A percentile compares a stretch with the other conserved stretches of the same genome.
Evolutionary conservation across 441 rosid genomes (phyloP).

Genomic region (Corymbia citriodora): DNA sequence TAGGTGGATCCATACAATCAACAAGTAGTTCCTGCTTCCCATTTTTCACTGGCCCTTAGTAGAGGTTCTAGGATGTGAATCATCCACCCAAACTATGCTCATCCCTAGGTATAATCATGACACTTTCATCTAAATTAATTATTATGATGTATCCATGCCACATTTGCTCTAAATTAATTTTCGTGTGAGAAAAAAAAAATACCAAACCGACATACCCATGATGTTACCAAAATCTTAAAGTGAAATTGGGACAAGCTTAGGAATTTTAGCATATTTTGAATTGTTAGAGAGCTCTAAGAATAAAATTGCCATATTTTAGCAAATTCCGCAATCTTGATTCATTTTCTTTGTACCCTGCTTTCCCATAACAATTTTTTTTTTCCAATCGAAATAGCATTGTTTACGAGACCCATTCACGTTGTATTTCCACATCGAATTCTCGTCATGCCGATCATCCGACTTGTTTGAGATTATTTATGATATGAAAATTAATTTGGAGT

Average conservation of each 20-base stretch:
- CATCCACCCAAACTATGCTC: too few species aligned
- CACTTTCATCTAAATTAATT: background rate
- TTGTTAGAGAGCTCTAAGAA: background rate
- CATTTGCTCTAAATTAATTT: background rate
- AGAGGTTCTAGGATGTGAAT: too few species aligned
- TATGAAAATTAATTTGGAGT: too few species aligned
- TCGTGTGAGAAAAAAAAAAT: too few species aligned
- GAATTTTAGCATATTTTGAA: background rate
- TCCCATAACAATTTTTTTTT: background rate
- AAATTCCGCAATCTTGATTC: background rate
- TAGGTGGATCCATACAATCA: too few species aligned
- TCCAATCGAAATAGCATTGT: background rate
- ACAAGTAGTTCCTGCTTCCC: too few species aligned
- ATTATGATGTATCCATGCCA: fast-evolving
- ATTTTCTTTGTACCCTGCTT: background rate
- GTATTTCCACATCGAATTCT: background rate
- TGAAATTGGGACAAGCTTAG: background rate
- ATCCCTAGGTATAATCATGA: background rate
- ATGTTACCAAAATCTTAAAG: background rate
- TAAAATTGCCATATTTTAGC: too few species aligned
- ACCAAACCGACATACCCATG: background rate
- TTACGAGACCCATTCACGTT: background rate
- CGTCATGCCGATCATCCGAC: background rate
- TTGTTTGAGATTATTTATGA: background rate
- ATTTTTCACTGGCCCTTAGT: too few species aligned